Base-by-base conservation (phyloP, 495 filamentous ascomycete genomes). In the Penicillium steckii region DNA sequence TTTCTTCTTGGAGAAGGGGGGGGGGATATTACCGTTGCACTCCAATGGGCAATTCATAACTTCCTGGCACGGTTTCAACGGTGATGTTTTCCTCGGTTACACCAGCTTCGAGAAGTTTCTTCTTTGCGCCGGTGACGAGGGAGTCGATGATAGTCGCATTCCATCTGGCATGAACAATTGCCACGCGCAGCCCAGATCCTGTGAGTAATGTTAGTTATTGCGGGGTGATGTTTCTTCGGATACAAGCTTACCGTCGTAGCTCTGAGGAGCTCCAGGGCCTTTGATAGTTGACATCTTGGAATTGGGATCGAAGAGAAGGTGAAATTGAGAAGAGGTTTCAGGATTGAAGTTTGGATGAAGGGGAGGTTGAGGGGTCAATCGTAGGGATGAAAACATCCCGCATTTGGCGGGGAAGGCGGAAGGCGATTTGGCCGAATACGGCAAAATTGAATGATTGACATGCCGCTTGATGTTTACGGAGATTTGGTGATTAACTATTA, bases 161-260 rank as follows among this genome's bases (percentile, higher is more conserved):
- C 94, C 94, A 98, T 55, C 94, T 85, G 21, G 92, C 94, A 71
- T 97, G 94, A 25, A 98, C 83, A 62, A 98, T 96, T 48, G 87
- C 92, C 64, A 98, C 86, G 57, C 94, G 89, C 53, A 98, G 82
- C 53, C 76, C 80, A 60, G 87, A 88, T 63, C 94, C 94, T 87
- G 47, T n/a, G n/a, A n/a, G n/a, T n/a, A n/a, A n/a, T n/a, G n/a
- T n/a, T n/a, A 27, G n/a, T 9, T 29, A 7, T 44, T 18, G 52
- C 65, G 62, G n/a, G n/a, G n/a, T n/a, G n/a, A n/a, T n/a, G n/a
- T n/a, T n/a, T n/a, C n/a, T n/a, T n/a, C n/a, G n/a, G n/a, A n/a
- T n/a, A n/a, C n/a, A n/a, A n/a, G n/a, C n/a, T n/a, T 61, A 82
- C 81, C 81, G 59, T 83, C 73, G 52, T 70, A 60, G 51, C 55